These are phyloP conservation scores for Zanthoxylum bungeanum DNA, from an alignment of 345 rosid species.

Conservation along the genomic window DNA sequence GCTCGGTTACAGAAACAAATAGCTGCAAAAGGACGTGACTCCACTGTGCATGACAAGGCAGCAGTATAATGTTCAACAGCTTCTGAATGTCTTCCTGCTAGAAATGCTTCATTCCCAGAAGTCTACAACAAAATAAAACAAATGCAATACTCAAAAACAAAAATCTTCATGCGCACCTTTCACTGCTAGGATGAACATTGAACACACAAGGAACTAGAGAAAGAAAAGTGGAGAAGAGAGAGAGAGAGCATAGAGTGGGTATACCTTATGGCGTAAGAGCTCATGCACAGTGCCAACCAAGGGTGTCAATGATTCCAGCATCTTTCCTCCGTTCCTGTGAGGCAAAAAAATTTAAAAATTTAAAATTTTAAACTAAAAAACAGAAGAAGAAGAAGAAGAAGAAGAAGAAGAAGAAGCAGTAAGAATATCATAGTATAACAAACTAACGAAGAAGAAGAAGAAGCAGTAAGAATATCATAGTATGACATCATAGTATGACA, in stretches of 20 bases:
- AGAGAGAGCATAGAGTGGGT: background rate
- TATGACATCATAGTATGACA: no score
- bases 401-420: background rate
- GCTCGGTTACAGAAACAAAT: slow-evolving; percentile 98
- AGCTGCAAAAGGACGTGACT: slow-evolving; percentile 91
- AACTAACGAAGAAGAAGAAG: no score
- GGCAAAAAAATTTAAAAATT: slow-evolving; percentile 5
- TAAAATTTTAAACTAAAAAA: no score
- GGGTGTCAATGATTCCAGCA: slow-evolving; percentile 54
- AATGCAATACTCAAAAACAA: background rate
- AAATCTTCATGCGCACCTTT: background rate
- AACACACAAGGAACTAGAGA: background rate
- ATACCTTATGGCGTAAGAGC: slow-evolving; percentile 80
- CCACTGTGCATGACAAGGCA: slow-evolving; percentile 71
- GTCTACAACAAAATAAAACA: slow-evolving; percentile 34
- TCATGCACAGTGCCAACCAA: slow-evolving; percentile 60
- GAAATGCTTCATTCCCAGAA: slow-evolving; percentile 96
- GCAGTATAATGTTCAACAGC: slow-evolving; percentile 89
- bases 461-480: no score
- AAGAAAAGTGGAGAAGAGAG: no score
- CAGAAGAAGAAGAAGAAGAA: no score
- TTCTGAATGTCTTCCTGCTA: slow-evolving; percentile 78
- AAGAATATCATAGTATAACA: slow-evolving; percentile 15
- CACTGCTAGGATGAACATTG: background rate
- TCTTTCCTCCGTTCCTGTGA: slow-evolving; percentile 40